phyloP scores from a whole-genome alignment of 495 filamentous ascomycete species.

The Hypoxylon fragiforme region DNA sequence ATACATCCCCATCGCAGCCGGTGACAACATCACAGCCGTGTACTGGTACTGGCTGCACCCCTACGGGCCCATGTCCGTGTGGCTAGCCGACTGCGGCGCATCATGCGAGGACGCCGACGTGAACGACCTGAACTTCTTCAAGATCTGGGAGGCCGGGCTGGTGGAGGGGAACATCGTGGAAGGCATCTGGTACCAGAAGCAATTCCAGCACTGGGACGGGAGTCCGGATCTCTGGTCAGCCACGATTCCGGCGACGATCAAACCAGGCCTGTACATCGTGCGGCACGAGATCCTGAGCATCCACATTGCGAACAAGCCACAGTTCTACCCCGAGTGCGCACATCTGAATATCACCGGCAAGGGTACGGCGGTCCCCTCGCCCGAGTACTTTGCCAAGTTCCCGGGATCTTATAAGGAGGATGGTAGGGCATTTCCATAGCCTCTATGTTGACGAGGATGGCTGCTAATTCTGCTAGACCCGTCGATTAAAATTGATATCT shows the following conservation, averaged over 20 bases:
- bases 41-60: constrained; percentile 59
- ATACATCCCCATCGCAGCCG: constrained; percentile 48
- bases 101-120: constrained; percentile 47
- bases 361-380: constrained; percentile 44
- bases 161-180: constrained; percentile 51
- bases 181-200: constrained; percentile 56
- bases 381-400: constrained; percentile 50
- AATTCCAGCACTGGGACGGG: constrained; percentile 53
- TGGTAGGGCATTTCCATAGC: constrained; percentile 35
- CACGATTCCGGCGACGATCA: constrained; percentile 51
- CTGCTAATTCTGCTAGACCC: constrained; percentile 45
- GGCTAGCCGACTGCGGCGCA: constrained; percentile 49
- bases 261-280: constrained; percentile 54
- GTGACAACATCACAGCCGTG: constrained; percentile 49
- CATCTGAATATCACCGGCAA: constrained; percentile 54
- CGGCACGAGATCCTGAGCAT: constrained; percentile 59
- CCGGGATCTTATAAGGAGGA: constrained; percentile 54
- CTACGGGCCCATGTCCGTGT: constrained; percentile 55
- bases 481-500: constrained; percentile 56
- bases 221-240: constrained; percentile 50
- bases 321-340: constrained; percentile 62
- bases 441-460: neutral
- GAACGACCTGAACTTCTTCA: constrained; percentile 50
- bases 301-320: constrained; percentile 55
- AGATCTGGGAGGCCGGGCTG: constrained; percentile 56